phyloP scores from a whole-genome alignment of 495 filamentous ascomycete genomes.

The Talaromyces thailandensis region DNA sequence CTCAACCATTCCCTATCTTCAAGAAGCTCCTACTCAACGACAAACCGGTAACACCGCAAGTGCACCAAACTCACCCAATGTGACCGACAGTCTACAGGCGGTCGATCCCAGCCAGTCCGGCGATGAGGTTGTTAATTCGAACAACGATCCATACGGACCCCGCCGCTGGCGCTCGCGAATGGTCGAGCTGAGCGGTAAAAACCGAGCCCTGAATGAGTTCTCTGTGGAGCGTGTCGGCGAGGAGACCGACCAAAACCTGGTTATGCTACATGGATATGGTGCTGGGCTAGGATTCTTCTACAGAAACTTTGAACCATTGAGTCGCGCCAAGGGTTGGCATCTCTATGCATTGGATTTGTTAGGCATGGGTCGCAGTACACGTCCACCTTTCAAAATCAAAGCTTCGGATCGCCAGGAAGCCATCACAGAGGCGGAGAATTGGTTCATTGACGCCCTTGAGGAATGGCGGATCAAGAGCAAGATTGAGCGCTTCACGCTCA shows the following conservation, averaged over 20 bases:
- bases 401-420: constrained; percentile 73
- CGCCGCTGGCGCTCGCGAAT: constrained; percentile 79
- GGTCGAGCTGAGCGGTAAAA: constrained; percentile 73
- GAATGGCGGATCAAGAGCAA: constrained; percentile 87
- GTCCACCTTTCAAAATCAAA: constrained; percentile 74
- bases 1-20: constrained; percentile 76
- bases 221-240: constrained; percentile 79
- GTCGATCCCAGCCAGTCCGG: constrained; percentile 30
- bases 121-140: constrained; percentile 34
- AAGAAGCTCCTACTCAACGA: constrained; percentile 60
- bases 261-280: constrained; percentile 96
- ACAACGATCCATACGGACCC: constrained; percentile 75
- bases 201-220: constrained; percentile 88
- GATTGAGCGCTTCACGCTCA: constrained; percentile 85
- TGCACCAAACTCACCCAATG: constrained; percentile 30
- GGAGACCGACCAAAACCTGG: constrained; percentile 68
- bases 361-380: constrained; percentile 84
- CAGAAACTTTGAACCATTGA: constrained; percentile 87
- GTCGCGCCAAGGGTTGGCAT: constrained; percentile 71
- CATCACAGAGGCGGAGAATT: constrained; percentile 84
- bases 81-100: constrained; percentile 29
- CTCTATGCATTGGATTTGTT: constrained; percentile 86
- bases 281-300: constrained; percentile 96
- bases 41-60: constrained; percentile 47
- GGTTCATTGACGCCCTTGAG: constrained; percentile 93